A percentile compares a stretch with the other conserved stretches of the same genome.
Conservation (phyloP, 768 basidiomycete genomes). For the Gymnopilus dilepis region DNA sequence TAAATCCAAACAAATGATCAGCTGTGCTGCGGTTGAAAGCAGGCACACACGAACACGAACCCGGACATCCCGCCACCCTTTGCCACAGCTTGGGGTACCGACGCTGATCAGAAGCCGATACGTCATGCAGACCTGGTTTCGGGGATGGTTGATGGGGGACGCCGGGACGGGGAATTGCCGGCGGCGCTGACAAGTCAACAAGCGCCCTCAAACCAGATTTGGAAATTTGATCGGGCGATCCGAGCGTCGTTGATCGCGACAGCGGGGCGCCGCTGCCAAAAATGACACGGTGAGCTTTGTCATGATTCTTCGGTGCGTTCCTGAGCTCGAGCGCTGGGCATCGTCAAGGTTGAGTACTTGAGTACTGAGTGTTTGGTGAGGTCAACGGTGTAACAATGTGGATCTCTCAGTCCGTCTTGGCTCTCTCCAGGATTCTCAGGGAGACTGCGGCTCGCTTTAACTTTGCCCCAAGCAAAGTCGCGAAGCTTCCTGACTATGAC, state of each 20-base stretch:
- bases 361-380: too few relatives aligned
- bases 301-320: too few relatives aligned
- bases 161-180: neutral
- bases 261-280: neutral
- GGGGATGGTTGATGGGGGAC: too few relatives aligned
- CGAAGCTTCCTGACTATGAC: too few relatives aligned
- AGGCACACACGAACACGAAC: neutral
- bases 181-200: conserved; percentile 5
- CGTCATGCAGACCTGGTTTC: neutral
- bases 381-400: too few relatives aligned
- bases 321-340: neutral
- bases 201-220: conserved; percentile 6
- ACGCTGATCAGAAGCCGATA: neutral
- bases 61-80: neutral
- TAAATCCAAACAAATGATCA: neutral
- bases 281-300: neutral
- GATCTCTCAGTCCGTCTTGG: too few relatives aligned
- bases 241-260: neutral
- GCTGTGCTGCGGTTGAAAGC: neutral
- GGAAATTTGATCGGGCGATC: neutral
- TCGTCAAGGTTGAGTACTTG: too few relatives aligned
- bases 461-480: too few relatives aligned
- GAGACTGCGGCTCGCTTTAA: too few relatives aligned
- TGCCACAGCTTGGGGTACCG: neutral
- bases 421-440: too few relatives aligned